A percentile compares a stretch with the other conserved stretches of the same genome.
phyloP scores from a whole-genome alignment of 352 stramenopile species.

The Globisporangium radiosum region DNA sequence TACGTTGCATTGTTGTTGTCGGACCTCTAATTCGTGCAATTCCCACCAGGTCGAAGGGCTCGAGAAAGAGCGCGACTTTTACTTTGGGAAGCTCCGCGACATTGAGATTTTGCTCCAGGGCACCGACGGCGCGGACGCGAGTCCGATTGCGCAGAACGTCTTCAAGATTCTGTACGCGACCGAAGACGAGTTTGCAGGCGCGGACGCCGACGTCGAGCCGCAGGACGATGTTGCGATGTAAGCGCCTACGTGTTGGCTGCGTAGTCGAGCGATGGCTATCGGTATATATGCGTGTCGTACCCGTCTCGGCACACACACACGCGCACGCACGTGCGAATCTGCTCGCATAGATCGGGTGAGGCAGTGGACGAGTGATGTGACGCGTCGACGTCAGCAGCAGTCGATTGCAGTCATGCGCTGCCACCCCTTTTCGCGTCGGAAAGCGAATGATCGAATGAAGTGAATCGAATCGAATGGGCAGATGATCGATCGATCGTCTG shows the following conservation, averaged over 20 bases:
- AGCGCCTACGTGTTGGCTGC: background rate
- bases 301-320: background rate
- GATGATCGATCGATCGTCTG: too few species aligned
- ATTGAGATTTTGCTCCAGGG: constrained; percentile 95
- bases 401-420: too few species aligned
- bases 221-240: constrained; percentile 49
- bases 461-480: too few species aligned
- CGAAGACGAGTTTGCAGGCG: constrained; percentile 44
- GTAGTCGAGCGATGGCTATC: background rate
- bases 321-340: too few species aligned
- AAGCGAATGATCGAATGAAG: too few species aligned
- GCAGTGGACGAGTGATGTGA: too few species aligned
- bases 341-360: too few species aligned
- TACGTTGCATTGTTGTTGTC: too few species aligned
- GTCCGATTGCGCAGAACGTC: constrained; percentile 55
- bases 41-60: constrained; percentile 74
- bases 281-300: background rate
- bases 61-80: constrained; percentile 97
- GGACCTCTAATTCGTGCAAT: background rate
- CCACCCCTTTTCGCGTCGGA: too few species aligned
- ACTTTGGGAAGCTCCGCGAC: constrained; percentile 98
- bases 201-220: constrained; percentile 29
- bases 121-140: constrained; percentile 47
- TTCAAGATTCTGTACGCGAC: constrained; percentile 86
- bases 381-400: too few species aligned